A percentile compares a stretch with the other conserved stretches of the same genome.
Evolutionary conservation across 768 basidiomycete species (phyloP).

Genomic region (Hygrocybe coccinea): DNA sequence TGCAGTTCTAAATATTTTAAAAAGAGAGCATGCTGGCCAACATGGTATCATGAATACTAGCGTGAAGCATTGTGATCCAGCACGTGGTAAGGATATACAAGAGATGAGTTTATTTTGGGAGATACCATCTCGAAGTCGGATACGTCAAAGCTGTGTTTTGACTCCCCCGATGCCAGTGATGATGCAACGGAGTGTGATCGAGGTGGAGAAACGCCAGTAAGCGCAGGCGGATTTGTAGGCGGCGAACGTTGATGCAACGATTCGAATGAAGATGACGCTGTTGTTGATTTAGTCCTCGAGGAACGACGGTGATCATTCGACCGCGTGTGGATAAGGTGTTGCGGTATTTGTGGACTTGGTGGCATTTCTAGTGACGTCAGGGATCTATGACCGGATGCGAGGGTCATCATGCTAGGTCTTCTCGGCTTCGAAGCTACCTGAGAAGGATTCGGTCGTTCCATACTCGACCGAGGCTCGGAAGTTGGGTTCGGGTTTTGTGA

Average conservation of each 20-base stretch:
- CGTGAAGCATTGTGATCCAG: not conserved
- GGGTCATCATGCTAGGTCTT: constrained; percentile 47
- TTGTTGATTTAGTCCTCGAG: constrained; percentile 29
- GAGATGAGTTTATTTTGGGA: constrained; percentile 40
- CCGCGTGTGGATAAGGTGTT: constrained; percentile 35
- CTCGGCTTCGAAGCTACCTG: constrained; percentile 29
- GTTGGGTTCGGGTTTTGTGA: constrained; percentile 23
- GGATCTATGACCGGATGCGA: constrained; percentile 36
- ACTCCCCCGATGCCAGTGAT: constrained; percentile 39
- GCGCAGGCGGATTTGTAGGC: constrained; percentile 17
- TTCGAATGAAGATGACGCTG: constrained; percentile 24
- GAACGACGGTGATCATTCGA: constrained; percentile 9
- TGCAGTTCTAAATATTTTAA: not conserved
- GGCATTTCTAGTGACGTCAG: constrained; percentile 46
- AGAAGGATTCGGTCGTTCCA: constrained; percentile 32
- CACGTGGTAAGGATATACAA: constrained; percentile 51
- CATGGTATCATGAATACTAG: not conserved
- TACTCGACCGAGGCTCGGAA: constrained; percentile 34
- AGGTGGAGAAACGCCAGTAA: constrained; percentile 29
- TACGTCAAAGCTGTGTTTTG: constrained; percentile 53
- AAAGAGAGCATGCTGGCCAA: not conserved
- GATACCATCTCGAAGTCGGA: constrained; percentile 67
- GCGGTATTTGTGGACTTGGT: constrained; percentile 59
- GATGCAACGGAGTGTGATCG: constrained; percentile 37
- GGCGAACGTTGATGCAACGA: constrained; percentile 24